Conservation (phyloP, 495 filamentous ascomycete species). For the Chaetomidium leptoderma region DNA sequence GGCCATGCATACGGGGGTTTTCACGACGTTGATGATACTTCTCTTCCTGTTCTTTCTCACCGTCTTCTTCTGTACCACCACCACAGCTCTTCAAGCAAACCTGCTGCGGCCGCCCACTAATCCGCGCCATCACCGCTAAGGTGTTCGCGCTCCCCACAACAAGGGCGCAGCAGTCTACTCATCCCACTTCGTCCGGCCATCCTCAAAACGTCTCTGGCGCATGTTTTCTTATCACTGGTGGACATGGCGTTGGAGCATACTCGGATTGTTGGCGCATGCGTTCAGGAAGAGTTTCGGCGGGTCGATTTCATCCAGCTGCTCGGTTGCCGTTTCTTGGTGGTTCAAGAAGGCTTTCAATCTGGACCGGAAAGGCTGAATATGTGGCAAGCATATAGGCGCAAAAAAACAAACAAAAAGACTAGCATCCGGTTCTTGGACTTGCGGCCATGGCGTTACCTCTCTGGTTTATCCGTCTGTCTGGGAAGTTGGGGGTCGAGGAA, state of each 20-base stretch:
- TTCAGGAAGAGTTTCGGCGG: background rate
- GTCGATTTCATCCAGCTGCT: background rate
- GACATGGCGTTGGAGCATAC: conserved; percentile 10
- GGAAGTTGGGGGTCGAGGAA: background rate
- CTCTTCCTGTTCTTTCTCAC: conserved; percentile 13
- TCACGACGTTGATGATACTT: conserved; percentile 31
- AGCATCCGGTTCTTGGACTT: background rate
- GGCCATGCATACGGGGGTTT: conserved; percentile 31
- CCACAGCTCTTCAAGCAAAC: conserved; percentile 1
- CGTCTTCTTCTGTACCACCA: conserved; percentile 4
- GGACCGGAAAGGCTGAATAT: background rate
- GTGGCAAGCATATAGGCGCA: background rate
- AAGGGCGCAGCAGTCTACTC: background rate
- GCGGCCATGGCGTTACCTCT: background rate
- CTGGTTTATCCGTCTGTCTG: background rate
- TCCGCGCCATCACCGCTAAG: conserved; percentile 1
- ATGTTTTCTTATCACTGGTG: background rate
- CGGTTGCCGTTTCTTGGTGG: conserved; percentile 9
- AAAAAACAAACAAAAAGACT: background rate
- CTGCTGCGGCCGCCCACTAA: conserved; percentile 5
- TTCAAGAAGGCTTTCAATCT: conserved; percentile 3
- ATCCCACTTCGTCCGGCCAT: conserved; percentile 6
- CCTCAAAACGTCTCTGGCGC: background rate
- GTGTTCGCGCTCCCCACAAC: background rate
- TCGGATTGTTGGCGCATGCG: background rate